Evolutionary conservation across 1,284 basidiomycete genomes (phyloP).

Genomic region (Apiotrichum akiyoshidainum): DNA sequence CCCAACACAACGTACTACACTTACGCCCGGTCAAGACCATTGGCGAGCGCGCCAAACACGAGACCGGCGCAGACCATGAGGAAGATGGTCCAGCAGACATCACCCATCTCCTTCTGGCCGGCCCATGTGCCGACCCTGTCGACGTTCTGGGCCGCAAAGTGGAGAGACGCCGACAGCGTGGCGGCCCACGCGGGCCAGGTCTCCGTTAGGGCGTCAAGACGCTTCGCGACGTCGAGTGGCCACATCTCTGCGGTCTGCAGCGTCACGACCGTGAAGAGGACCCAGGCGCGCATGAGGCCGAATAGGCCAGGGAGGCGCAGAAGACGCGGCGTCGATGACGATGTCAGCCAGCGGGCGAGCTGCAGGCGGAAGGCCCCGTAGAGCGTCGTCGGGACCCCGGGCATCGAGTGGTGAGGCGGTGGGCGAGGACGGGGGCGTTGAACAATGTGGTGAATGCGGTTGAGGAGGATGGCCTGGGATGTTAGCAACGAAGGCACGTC

Average conservation of each 20-base stretch:
- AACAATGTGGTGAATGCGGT: slow-evolving; percentile 48
- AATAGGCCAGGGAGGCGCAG: slow-evolving; percentile 44
- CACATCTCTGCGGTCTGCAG: slow-evolving; percentile 42
- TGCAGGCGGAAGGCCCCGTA: slow-evolving; percentile 4
- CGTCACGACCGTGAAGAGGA: slow-evolving; percentile 40
- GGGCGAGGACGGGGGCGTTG: slow-evolving; percentile 36
- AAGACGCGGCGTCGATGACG: slow-evolving; percentile 26
- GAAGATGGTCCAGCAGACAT: slow-evolving; percentile 48
- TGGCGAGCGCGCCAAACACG: slow-evolving; percentile 38
- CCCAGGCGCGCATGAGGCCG: slow-evolving; percentile 37
- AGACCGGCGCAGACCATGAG: slow-evolving; percentile 43
- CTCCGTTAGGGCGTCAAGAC: neutral
- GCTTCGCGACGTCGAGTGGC: slow-evolving; percentile 18
- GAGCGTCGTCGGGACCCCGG: slow-evolving; percentile 22
- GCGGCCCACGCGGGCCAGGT: neutral
- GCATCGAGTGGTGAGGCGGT: slow-evolving; percentile 18
- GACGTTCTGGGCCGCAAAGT: slow-evolving; percentile 12
- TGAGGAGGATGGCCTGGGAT: slow-evolving; percentile 43
- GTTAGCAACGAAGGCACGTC: neutral
- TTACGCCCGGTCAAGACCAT: slow-evolving; percentile 43
- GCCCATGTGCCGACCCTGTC: slow-evolving; percentile 33
- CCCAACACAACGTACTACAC: neutral
- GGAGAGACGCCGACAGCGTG: neutral
- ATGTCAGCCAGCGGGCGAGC: slow-evolving; percentile 26
- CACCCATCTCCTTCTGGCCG: slow-evolving; percentile 40